phyloP scores from a whole-genome alignment of 495 filamentous ascomycete genomes.

The Aspergillus heteromorphus region DNA sequence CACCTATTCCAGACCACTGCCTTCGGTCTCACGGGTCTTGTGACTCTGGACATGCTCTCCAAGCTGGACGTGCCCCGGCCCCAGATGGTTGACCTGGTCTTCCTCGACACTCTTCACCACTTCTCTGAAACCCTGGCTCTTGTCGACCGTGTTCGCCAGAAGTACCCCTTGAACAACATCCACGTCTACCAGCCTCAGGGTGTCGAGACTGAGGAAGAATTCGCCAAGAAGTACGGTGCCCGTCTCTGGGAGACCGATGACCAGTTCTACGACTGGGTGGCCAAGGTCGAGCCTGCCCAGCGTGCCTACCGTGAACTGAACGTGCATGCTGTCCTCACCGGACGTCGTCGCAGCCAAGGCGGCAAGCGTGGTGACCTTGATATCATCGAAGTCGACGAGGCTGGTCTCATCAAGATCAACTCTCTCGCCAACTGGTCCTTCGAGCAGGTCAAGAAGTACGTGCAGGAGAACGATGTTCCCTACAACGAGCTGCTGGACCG shows the following conservation, averaged over 20 bases:
- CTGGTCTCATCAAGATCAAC: conserved; percentile 94
- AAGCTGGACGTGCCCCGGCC: conserved; percentile 68
- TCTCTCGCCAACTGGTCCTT: conserved; percentile 97
- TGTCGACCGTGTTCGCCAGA: conserved; percentile 67
- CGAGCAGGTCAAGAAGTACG: conserved; percentile 78
- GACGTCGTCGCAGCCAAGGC: conserved; percentile 86
- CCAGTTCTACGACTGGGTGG: conserved; percentile 91
- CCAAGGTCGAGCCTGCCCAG: conserved; percentile 95
- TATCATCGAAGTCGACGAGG: conserved; percentile 88
- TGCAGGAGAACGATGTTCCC: conserved; percentile 79
- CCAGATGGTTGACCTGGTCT: conserved; percentile 77
- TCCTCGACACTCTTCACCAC: conserved; percentile 95
- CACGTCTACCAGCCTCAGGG: conserved; percentile 86
- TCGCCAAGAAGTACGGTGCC: conserved; percentile 74
- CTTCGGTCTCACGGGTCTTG: conserved; percentile 90
- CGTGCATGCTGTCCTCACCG: conserved; percentile 92
- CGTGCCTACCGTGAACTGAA: conserved; percentile 83
- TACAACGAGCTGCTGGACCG: conserved; percentile 88
- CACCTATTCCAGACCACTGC: conserved; percentile 95
- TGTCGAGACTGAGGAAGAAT: conserved; percentile 62
- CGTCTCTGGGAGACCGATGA: conserved; percentile 81
- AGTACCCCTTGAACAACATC: conserved; percentile 72
- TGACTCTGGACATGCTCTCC: conserved; percentile 91
- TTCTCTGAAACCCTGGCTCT: conserved; percentile 85
- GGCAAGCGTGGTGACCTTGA: conserved; percentile 84